A percentile compares a stretch with the other conserved stretches of the same genome.
Evolutionary conservation across 2,329 filamentous ascomycete species (phyloP).

Genomic region (Talaromyces piceae): DNA sequence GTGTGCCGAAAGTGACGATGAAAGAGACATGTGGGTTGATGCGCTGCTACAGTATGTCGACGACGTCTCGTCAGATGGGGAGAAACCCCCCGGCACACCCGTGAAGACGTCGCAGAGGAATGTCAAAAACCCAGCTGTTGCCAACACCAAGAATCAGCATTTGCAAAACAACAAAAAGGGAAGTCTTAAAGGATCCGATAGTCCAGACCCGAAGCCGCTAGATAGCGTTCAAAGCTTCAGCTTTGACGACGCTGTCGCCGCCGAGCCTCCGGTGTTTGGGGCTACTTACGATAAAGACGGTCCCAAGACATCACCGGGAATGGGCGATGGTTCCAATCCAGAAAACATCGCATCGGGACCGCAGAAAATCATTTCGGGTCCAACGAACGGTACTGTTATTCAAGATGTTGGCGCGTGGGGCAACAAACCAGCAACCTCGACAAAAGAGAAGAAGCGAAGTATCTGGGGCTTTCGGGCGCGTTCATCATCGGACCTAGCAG

Average conservation of each 20-base stretch:
- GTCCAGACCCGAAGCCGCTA: slow-evolving; percentile 26
- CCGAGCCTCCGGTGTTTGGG: slow-evolving; percentile 50
- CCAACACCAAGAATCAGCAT: slow-evolving; percentile 19
- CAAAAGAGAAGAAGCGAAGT: slow-evolving; percentile 75
- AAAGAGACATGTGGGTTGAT: slow-evolving; percentile 91
- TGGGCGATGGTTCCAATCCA: slow-evolving; percentile 21
- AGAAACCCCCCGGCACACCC: slow-evolving; percentile 15
- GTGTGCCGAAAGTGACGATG: slow-evolving; percentile 87
- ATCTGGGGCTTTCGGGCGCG: slow-evolving; percentile 59
- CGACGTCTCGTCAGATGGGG: slow-evolving; percentile 24
- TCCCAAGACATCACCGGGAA: slow-evolving; percentile 27
- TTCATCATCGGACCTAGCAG: slow-evolving; percentile 60
- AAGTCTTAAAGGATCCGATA: slow-evolving; percentile 28
- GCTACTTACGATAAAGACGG: slow-evolving; percentile 27
- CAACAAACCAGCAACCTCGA: slow-evolving; percentile 56
- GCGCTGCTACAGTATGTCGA: slow-evolving; percentile 85
- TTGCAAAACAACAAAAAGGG: slow-evolving; percentile 22
- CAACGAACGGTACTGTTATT: slow-evolving; percentile 77
- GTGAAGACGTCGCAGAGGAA: slow-evolving; percentile 10
- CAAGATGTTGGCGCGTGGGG: slow-evolving; percentile 79
- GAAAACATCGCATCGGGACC: slow-evolving; percentile 17
- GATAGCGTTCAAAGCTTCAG: slow-evolving; percentile 42
- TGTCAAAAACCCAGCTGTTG: slow-evolving; percentile 15
- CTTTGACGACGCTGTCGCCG: slow-evolving; percentile 51
- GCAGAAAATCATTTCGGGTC: slow-evolving; percentile 65